Conservation (phyloP, 2,329 filamentous ascomycete species). For the Aspergillus transmontanensis region DNA sequence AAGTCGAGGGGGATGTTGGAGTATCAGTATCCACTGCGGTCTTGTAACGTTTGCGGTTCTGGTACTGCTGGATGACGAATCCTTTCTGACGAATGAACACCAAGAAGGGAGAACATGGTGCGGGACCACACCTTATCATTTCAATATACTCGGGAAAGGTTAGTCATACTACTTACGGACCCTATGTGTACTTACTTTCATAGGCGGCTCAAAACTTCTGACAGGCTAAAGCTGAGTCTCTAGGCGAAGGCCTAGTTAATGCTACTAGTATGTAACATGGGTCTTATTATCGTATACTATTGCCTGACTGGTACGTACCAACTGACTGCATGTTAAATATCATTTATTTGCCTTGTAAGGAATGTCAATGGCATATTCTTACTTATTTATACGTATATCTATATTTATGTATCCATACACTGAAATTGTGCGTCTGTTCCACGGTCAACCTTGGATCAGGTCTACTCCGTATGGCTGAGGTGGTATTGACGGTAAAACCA, state of each 20-base stretch:
- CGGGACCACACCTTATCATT: background rate
- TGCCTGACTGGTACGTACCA: background rate
- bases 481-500: background rate
- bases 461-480: too few relatives aligned
- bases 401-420: too few relatives aligned
- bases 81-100: slow-evolving; percentile 29
- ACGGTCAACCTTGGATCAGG: background rate
- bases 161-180: background rate
- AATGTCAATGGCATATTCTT: too few relatives aligned
- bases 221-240: background rate
- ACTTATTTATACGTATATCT: too few relatives aligned
- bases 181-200: background rate
- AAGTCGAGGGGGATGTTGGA: background rate
- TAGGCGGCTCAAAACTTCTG: background rate
- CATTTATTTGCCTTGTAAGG: too few relatives aligned
- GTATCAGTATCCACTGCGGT: slow-evolving; percentile 5
- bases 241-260: background rate
- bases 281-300: background rate
- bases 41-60: slow-evolving; percentile 12
- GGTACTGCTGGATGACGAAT: slow-evolving; percentile 33
- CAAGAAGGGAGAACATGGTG: slow-evolving; percentile 24
- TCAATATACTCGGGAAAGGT: background rate
- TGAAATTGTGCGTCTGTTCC: background rate
- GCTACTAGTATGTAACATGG: background rate
- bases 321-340: background rate